Evolutionary conservation across 768 basidiomycete species (phyloP), one percentile per base, ranked within the genome.

Genomic region (Boletus insuetus): DNA sequence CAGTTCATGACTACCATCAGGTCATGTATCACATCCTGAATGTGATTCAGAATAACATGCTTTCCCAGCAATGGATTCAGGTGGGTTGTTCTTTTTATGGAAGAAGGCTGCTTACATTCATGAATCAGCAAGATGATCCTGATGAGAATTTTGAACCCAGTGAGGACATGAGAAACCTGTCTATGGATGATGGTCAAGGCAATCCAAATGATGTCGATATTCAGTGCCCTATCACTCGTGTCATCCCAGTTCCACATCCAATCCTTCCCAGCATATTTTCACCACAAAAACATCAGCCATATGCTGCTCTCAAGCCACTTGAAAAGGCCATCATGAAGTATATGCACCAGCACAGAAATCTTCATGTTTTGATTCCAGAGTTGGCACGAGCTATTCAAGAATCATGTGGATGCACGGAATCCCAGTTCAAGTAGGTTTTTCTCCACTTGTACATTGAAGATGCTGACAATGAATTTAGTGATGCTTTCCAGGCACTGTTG

Each of bases 11-110:
- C 16, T 71, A 62, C 20, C n/a, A 66, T 51, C 61, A 73, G 20
- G 67, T 67, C 11, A 55, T 73, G 50, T 47, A 61, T 51, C 69
- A 71, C 49, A 48, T 20, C 32, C 48, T 73, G 17, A 44, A 64
- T 54, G 65, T 65, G 40, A 65, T 71, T 12, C 51, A 54, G 7
- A 49, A 22, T 6, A 55, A 45, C 45, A 48, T 58, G 1, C 54
- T 53, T 11, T 39, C 39, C 42, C 59, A 59, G 35, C 55, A 48
- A n/a, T 13, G 48, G 13, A 19, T 24, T 41, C 43, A 56, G 49
- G 64, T 67, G 17, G 32, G 56, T 3, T 42, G n/a, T 19, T 35
- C 22, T 39, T 39, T 40, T 32, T 38, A 10, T 45, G 22, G 31
- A 20, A 20, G 16, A 43, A 22, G 10, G 17, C 1, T 41, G 6